Evolutionary conservation across 176 grass and related monocot species (phyloP).

Genomic region (Carex kokanica): DNA sequence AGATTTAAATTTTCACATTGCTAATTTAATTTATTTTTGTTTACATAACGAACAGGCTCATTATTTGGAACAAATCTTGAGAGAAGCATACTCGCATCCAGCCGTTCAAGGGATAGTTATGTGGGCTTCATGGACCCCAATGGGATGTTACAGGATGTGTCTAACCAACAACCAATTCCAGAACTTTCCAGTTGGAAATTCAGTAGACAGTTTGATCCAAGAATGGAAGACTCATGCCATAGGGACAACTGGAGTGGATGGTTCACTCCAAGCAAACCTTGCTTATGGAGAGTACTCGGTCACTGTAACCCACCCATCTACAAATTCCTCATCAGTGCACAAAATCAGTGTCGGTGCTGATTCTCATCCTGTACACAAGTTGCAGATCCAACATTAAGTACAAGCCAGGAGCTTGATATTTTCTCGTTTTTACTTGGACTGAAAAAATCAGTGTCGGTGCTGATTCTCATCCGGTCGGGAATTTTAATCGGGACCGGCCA

Average conservation of each 20-base stretch:
- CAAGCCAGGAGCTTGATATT: background rate
- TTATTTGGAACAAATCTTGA: constrained; percentile 54
- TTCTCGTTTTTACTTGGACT: background rate
- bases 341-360: constrained; percentile 47
- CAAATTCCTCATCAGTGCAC: constrained; percentile 46
- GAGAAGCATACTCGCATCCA: constrained; percentile 84
- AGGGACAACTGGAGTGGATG: constrained; percentile 41
- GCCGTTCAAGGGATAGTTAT: constrained; percentile 73
- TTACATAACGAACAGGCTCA: constrained; percentile 30
- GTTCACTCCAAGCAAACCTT: constrained; percentile 48
- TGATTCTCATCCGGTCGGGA: too few relatives aligned
- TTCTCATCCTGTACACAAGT: constrained; percentile 36
- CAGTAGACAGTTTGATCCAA: constrained; percentile 64
- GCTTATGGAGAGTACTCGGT: constrained; percentile 74
- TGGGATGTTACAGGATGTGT: constrained; percentile 70
- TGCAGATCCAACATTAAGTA: constrained; percentile 49
- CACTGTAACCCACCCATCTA: constrained; percentile 46
- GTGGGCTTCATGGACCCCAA: constrained; percentile 61
- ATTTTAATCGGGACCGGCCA: too few relatives aligned
- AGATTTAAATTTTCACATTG: background rate
- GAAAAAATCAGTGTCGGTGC: too few relatives aligned
- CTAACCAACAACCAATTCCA: constrained; percentile 68
- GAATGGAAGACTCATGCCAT: constrained; percentile 46
- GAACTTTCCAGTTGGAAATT: constrained; percentile 59
- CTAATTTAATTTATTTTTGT: background rate